phyloP scores from a whole-genome alignment of 2,329 filamentous ascomycete species.

The Atkinsonella texensis region DNA sequence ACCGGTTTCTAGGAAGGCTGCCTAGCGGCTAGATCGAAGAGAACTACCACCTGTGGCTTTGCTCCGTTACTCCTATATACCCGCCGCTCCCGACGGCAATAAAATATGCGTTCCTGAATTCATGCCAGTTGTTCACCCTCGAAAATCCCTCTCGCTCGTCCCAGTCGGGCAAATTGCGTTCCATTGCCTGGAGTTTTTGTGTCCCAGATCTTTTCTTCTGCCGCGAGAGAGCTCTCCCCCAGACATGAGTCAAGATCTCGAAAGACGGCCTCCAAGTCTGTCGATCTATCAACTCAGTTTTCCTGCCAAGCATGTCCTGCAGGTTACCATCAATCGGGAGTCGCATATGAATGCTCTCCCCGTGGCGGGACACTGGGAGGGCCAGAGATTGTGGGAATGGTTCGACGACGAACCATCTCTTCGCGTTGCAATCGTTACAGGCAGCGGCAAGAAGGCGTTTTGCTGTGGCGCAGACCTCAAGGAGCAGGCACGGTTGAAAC shows the following conservation, averaged over 20 bases:
- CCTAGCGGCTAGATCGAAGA: too few relatives aligned
- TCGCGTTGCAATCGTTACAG: constrained; percentile 36
- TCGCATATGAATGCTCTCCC: constrained; percentile 34
- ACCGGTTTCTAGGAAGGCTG: too few relatives aligned
- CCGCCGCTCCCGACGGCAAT: too few relatives aligned
- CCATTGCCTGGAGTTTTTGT: too few relatives aligned
- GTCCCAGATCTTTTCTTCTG: too few relatives aligned
- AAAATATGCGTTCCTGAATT: too few relatives aligned
- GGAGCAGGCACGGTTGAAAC: constrained; percentile 24
- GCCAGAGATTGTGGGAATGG: constrained; percentile 37
- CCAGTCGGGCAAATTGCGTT: too few relatives aligned
- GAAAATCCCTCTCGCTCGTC: too few relatives aligned
- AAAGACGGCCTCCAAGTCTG: constrained; percentile 8
- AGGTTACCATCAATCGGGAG: constrained; percentile 41
- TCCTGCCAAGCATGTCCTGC: constrained; percentile 33
- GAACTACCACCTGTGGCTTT: too few relatives aligned
- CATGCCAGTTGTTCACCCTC: too few relatives aligned
- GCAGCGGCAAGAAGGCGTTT: constrained; percentile 38
- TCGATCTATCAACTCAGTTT: constrained; percentile 24
- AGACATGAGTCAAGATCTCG: constrained; percentile 8
- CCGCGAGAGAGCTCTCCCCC: not conserved
- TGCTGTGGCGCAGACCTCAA: constrained; percentile 44
- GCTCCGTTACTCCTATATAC: too few relatives aligned
- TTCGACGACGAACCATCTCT: constrained; percentile 38
- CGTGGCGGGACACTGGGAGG: constrained; percentile 33